These are phyloP conservation scores for Sclerotinia spermophila DNA, from an alignment of 2,329 filamentous ascomycete genomes.

Conservation along the genomic window DNA sequence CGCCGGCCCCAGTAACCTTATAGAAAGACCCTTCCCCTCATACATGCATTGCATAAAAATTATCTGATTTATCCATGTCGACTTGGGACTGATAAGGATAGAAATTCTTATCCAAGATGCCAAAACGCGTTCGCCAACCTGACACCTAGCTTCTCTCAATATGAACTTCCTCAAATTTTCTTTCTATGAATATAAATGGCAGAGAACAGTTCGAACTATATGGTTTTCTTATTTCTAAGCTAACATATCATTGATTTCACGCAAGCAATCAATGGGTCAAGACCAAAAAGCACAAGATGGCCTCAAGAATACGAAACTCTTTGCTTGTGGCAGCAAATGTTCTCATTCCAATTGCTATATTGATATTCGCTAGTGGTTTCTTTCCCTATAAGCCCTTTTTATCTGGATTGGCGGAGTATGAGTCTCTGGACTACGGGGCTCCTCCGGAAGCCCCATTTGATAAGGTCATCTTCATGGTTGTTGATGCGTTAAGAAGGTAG, in stretches of 20 bases:
- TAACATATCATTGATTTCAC: background rate
- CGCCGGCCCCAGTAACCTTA: too few relatives aligned
- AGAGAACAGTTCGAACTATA: background rate
- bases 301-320: constrained; percentile 25
- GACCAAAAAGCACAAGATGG: constrained; percentile 27
- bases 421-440: constrained; percentile 50
- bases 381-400: constrained; percentile 97
- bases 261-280: constrained; percentile 13
- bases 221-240: background rate
- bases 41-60: constrained; percentile 7
- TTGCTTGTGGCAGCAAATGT: constrained; percentile 67
- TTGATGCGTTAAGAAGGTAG: constrained; percentile 88
- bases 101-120: constrained; percentile 20
- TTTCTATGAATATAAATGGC: constrained; percentile 6
- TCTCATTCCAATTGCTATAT: constrained; percentile 69
- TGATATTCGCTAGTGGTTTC: constrained; percentile 84
- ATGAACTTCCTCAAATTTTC: background rate
- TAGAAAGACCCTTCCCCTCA: constrained; percentile 5
- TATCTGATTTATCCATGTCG: background rate
- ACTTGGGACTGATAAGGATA: constrained; percentile 23
- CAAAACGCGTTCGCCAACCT: constrained; percentile 18
- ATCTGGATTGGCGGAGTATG: constrained; percentile 73
- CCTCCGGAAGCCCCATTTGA: constrained; percentile 72
- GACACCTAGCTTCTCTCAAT: constrained; percentile 15
- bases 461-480: constrained; percentile 93